phyloP scores from a whole-genome alignment of 352 stramenopile species.

The Phytophthora pini region DNA sequence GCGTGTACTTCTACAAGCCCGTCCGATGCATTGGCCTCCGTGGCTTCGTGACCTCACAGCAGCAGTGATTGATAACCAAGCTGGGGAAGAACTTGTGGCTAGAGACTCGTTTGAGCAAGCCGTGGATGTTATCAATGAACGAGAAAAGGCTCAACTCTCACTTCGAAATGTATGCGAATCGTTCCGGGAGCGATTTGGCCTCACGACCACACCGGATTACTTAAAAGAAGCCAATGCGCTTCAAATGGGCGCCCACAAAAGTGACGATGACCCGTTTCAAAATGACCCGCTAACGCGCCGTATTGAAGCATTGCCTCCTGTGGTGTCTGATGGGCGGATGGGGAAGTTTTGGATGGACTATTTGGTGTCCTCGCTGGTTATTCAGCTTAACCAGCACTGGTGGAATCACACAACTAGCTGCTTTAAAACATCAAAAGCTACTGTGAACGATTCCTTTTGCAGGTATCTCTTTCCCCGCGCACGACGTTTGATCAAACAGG shows the following conservation, averaged over 20 bases:
- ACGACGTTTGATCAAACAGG: not conserved
- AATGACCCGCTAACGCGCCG: slow-evolving; percentile 1
- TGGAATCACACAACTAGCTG: slow-evolving; percentile 15
- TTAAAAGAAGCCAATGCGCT: not conserved
- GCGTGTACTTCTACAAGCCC: not conserved
- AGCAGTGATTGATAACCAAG: not conserved
- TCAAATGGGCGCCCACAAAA: not conserved
- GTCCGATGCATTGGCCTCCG: not conserved
- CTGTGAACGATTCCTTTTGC: not conserved
- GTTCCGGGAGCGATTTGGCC: not conserved
- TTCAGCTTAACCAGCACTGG: slow-evolving; percentile 17
- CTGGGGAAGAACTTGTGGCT: not conserved
- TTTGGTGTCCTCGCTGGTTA: not conserved
- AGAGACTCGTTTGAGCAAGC: not conserved
- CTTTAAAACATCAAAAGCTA: not conserved
- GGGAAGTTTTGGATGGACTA: slow-evolving; percentile 5
- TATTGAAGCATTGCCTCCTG: not conserved
- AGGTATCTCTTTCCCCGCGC: not conserved
- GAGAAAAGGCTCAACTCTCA: not conserved
- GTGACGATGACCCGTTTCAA: slow-evolving; percentile 7
- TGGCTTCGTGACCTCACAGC: not conserved
- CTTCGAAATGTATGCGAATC: not conserved
- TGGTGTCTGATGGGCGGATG: not conserved
- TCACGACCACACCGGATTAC: not conserved
- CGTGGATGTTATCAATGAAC: not conserved